Evolutionary conservation across 345 rosid genomes (phyloP).

Genomic region (Pugionium cornutum): DNA sequence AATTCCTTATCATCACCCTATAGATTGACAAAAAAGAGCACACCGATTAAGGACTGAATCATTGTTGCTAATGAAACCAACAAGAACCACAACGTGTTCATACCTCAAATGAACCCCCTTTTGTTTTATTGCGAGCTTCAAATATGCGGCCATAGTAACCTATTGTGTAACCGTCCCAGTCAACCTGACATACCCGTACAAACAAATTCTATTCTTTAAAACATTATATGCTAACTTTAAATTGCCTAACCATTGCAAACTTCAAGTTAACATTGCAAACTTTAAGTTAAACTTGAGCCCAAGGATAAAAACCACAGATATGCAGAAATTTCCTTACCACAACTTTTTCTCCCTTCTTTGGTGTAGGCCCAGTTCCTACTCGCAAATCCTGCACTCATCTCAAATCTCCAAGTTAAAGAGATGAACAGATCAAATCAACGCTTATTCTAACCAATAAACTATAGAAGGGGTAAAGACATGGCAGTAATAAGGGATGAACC

Average conservation of each 20-base stretch:
- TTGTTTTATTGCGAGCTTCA: conserved; percentile 98
- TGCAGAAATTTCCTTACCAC: conserved; percentile 56
- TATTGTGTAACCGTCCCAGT: conserved; percentile 97
- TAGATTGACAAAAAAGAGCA: conserved; percentile 27
- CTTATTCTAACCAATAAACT: background rate
- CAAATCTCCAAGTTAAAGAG: conserved; percentile 29
- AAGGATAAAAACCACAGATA: conserved; percentile 2
- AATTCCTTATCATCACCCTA: conserved; percentile 92
- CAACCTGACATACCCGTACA: conserved; percentile 55
- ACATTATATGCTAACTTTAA: background rate
- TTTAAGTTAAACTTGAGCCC: background rate
- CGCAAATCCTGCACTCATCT: conserved; percentile 73
- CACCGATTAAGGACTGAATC: background rate
- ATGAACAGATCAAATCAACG: background rate
- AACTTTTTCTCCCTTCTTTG: conserved; percentile 77
- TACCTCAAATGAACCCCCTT: conserved; percentile 97
- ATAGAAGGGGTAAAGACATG: conserved; percentile 4
- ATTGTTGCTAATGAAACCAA: conserved; percentile 10
- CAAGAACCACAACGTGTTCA: background rate
- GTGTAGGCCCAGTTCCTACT: conserved; percentile 71
- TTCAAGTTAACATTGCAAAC: background rate
- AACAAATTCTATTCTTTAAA: conserved; percentile 5
- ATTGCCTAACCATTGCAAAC: background rate
- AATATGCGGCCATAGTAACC: conserved; percentile 98
- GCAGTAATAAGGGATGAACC: conserved; percentile 45